A percentile compares a stretch with the other conserved stretches of the same genome.
Conservation (phyloP, 2,329 filamentous ascomycete species). For the Fusarium brachygibbosum region DNA sequence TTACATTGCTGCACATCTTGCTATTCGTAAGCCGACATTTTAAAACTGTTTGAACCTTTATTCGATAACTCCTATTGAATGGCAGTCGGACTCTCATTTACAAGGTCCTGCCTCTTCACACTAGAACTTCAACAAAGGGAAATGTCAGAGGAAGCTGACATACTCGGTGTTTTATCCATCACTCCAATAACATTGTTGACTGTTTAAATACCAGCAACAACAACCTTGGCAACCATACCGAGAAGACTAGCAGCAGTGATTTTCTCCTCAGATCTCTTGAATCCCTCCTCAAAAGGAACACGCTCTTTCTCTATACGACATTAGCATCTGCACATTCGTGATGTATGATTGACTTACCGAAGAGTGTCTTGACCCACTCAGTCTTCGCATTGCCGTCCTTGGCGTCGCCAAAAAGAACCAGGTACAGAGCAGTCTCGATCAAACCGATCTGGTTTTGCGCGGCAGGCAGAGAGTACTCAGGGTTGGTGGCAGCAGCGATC, state of each 20-base stretch:
- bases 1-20: background rate
- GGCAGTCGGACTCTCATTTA: background rate
- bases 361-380: conserved; percentile 43
- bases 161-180: background rate
- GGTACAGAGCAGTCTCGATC: conserved; percentile 43
- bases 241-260: conserved; percentile 39
- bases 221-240: conserved; percentile 35
- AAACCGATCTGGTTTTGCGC: conserved; percentile 29
- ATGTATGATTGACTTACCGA: conserved; percentile 21
- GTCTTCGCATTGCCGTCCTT: conserved; percentile 40
- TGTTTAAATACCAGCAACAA: conserved; percentile 15
- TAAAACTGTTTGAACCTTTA: too few relatives aligned
- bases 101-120: background rate
- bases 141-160: conserved; percentile 25
- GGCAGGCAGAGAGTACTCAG: conserved; percentile 28
- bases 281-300: conserved; percentile 40
- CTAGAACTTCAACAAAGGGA: background rate
- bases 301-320: conserved; percentile 33
- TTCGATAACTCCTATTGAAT: background rate
- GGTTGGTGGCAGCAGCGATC: conserved; percentile 35
- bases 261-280: conserved; percentile 27
- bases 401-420: conserved; percentile 37
- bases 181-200: background rate
- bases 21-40: background rate
- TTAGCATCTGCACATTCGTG: background rate